A percentile compares a stretch with the other conserved stretches of the same genome.
Evolutionary conservation across 805 yeast genomes (phyloP).

Genomic region (Teunomyces gatunensis): DNA sequence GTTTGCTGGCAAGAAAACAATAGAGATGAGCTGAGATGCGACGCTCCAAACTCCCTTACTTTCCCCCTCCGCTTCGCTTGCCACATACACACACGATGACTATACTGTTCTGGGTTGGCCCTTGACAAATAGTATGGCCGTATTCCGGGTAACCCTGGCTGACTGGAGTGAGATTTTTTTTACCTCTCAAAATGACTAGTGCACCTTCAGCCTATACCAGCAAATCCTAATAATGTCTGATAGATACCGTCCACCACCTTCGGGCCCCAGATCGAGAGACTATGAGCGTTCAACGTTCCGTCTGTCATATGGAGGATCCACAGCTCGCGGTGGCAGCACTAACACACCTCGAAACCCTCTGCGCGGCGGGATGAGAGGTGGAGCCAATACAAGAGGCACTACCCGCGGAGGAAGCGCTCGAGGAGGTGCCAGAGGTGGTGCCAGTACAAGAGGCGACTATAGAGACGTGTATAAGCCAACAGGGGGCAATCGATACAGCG

Average conservation of each 20-base stretch:
- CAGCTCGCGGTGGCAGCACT: not conserved
- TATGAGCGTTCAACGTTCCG: constrained; percentile 6
- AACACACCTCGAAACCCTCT: not conserved
- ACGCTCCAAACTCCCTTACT: not conserved
- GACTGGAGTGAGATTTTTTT: constrained; percentile 1
- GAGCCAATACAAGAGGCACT: constrained; percentile 3
- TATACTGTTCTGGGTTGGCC: too few relatives aligned
- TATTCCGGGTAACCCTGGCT: constrained; percentile 1
- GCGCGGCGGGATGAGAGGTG: constrained; percentile 9
- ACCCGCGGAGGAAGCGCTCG: not conserved
- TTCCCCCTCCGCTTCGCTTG: not conserved
- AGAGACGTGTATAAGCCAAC: constrained; percentile 5
- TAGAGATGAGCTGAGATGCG: not conserved
- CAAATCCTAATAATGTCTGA: constrained; percentile 27
- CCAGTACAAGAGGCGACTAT: not conserved
- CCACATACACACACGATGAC: too few relatives aligned
- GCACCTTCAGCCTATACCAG: not conserved
- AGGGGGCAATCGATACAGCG: constrained; percentile 21
- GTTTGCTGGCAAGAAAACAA: not conserved
- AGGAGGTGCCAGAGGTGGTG: not conserved
- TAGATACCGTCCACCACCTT: constrained; percentile 30
- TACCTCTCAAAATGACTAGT: not conserved
- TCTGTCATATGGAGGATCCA: not conserved
- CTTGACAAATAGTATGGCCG: not conserved
- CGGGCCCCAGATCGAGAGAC: constrained; percentile 24